phyloP scores from a whole-genome alignment of 495 filamentous ascomycete genomes.

The Penicillium dipodomyicola region DNA sequence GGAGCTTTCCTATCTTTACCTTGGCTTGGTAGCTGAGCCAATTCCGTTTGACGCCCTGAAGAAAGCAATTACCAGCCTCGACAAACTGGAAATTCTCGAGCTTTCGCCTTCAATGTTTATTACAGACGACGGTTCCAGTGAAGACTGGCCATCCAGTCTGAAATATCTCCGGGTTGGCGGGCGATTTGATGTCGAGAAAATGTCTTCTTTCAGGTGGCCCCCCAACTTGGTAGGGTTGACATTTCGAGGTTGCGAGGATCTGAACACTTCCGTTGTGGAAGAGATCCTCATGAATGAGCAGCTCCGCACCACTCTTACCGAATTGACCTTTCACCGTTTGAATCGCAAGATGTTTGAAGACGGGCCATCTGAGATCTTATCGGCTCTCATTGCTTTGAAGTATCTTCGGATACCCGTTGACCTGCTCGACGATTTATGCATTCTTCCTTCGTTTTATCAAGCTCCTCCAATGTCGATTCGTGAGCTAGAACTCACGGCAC shows the following conservation, averaged over 20 bases:
- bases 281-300: constrained; percentile 8
- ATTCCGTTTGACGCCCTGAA: constrained; percentile 53
- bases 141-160: constrained; percentile 31
- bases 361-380: not conserved
- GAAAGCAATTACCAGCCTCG: constrained; percentile 49
- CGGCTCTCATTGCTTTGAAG: not conserved
- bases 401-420: constrained; percentile 11
- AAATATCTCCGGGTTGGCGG: constrained; percentile 29
- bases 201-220: constrained; percentile 34
- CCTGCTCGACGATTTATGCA: not conserved
- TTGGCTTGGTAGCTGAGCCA: constrained; percentile 56
- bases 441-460: constrained; percentile 1
- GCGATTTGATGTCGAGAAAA: constrained; percentile 19
- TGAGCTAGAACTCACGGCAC: constrained; percentile 3
- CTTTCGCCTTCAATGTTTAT: constrained; percentile 53
- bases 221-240: constrained; percentile 25
- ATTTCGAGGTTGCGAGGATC: constrained; percentile 30
- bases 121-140: constrained; percentile 10
- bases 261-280: constrained; percentile 11
- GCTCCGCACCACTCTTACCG: not conserved
- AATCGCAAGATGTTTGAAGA: constrained; percentile 5
- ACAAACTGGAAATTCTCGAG: constrained; percentile 49
- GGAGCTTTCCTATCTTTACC: constrained; percentile 53
- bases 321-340: not conserved
- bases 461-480: not conserved